Evolutionary conservation across 2,329 filamentous ascomycete genomes (phyloP).

Genomic region (Alternaria ethzedia): DNA sequence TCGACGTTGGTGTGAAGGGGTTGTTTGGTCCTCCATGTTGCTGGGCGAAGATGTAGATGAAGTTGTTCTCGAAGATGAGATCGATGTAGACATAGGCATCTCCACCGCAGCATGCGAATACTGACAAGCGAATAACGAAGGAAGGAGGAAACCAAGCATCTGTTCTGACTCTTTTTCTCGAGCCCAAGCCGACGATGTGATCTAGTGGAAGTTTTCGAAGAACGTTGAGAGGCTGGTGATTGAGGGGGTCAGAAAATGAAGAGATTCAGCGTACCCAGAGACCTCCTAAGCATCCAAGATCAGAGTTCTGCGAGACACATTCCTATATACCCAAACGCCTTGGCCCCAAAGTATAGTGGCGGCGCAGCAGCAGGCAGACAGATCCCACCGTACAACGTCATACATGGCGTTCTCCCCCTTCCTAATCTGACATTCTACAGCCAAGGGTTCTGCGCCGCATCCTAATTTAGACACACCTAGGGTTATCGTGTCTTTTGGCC

Average conservation of each 20-base stretch:
- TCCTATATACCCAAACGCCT: neutral
- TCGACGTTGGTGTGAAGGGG: neutral
- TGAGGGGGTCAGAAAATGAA: neutral
- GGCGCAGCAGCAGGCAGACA: neutral
- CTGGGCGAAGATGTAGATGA: neutral
- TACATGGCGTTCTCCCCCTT: neutral
- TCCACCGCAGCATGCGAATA: neutral
- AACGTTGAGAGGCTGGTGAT: neutral
- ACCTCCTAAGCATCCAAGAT: neutral
- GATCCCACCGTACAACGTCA: neutral
- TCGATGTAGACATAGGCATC: neutral
- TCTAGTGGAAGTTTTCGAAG: neutral
- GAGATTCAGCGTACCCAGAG: neutral
- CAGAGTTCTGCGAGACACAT: neutral
- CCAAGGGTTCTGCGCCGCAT: neutral
- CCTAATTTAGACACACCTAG: neutral
- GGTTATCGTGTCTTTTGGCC: neutral
- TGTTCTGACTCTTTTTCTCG: neutral
- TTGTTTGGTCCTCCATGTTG: neutral
- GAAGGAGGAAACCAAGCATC: slow-evolving; percentile 1
- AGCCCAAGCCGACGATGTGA: neutral
- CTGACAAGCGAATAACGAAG: neutral
- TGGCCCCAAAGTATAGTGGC: neutral
- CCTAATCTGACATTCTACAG: neutral
- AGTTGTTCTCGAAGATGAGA: neutral